Evolutionary conservation across 2,329 filamentous ascomycete genomes (phyloP).

Genomic region (Pseudogymnoascus sp.): DNA sequence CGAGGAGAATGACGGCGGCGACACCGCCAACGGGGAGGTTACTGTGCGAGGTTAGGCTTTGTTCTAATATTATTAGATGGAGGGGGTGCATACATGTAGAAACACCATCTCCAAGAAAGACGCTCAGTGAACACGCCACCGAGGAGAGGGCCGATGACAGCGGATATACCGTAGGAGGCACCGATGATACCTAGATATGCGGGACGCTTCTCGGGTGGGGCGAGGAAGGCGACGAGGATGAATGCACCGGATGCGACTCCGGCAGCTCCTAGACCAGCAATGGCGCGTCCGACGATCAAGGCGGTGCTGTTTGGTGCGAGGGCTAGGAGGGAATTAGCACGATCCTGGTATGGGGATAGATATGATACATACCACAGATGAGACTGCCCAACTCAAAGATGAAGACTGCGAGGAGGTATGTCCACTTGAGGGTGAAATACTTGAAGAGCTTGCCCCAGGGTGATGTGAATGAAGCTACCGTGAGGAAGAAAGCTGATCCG

Average conservation of each 20-base stretch:
- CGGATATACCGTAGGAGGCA: slow-evolving; percentile 24
- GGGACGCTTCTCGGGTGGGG: slow-evolving; percentile 28
- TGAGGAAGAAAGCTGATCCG: slow-evolving; percentile 31
- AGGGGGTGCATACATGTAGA: slow-evolving; percentile 28
- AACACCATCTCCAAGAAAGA: slow-evolving; percentile 35
- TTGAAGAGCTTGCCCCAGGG: slow-evolving; percentile 18
- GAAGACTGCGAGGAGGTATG: slow-evolving; percentile 28
- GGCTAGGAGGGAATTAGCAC: neutral
- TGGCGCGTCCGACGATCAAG: slow-evolving; percentile 30
- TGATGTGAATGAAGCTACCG: slow-evolving; percentile 26
- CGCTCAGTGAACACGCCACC: slow-evolving; percentile 33
- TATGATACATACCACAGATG: slow-evolving; percentile 26
- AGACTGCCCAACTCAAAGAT: slow-evolving; percentile 34
- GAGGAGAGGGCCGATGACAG: slow-evolving; percentile 30
- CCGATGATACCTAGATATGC: slow-evolving; percentile 29
- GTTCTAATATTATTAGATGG: no score
- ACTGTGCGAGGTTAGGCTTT: slow-evolving; percentile 24
- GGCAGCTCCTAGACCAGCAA: slow-evolving; percentile 27
- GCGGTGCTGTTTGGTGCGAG: slow-evolving; percentile 30
- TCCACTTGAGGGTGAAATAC: slow-evolving; percentile 25
- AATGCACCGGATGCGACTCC: slow-evolving; percentile 33
- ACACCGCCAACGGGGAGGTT: slow-evolving; percentile 38
- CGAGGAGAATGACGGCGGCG: slow-evolving; percentile 33
- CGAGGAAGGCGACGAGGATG: slow-evolving; percentile 34
- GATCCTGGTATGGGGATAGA: neutral